These are phyloP conservation scores for Fraxinus nigra DNA, from an alignment of 305 asterid genomes.

Conservation along the genomic window DNA sequence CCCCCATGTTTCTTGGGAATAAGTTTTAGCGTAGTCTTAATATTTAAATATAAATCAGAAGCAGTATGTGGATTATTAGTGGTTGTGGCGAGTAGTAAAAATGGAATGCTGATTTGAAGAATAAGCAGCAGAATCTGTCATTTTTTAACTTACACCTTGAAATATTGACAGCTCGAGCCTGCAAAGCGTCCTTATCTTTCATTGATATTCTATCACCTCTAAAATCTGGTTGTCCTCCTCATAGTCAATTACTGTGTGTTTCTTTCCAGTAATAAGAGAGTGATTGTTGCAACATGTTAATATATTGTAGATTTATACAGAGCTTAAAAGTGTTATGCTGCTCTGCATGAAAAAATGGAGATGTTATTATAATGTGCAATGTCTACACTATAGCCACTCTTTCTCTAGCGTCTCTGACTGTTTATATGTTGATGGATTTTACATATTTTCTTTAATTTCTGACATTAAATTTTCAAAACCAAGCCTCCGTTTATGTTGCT, in stretches of 20 bases:
- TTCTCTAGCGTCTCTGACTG: background rate
- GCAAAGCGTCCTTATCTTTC: background rate
- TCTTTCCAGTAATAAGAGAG: background rate
- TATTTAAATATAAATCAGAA: background rate
- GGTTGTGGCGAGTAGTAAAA: slow-evolving; percentile 31
- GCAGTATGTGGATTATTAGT: background rate
- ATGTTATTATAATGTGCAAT: background rate
- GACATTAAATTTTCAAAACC: background rate
- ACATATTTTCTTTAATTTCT: background rate
- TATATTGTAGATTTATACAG: background rate
- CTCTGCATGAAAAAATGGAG: background rate
- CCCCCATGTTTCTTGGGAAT: background rate
- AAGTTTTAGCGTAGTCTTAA: background rate
- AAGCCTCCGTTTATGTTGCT: background rate
- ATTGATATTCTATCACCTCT: background rate
- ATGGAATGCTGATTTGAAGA: background rate
- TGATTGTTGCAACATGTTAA: background rate
- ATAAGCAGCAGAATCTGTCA: background rate
- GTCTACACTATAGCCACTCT: background rate
- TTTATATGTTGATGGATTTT: background rate
- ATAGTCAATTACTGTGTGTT: background rate
- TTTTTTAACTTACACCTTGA: background rate
- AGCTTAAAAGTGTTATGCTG: background rate
- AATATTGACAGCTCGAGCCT: background rate
- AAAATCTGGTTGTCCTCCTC: background rate